phyloP scores from a whole-genome alignment of 805 yeast species.

The Wickerhamomyces bovis region DNA sequence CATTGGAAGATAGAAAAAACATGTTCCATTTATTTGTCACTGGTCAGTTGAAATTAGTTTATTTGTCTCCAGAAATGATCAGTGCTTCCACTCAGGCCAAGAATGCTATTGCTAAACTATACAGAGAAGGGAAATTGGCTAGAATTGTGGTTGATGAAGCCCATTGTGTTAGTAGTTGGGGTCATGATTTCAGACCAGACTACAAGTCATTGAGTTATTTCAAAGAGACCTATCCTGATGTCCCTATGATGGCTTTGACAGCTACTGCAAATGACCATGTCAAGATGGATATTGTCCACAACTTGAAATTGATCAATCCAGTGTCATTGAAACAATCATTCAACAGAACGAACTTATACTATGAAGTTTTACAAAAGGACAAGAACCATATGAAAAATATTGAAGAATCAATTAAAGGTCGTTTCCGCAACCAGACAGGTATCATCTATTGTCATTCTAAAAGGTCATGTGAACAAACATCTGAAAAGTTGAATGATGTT shows the following conservation, averaged over 20 bases:
- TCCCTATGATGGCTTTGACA: constrained; percentile 93
- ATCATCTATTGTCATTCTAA: constrained; percentile 93
- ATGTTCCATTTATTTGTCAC: constrained; percentile 55
- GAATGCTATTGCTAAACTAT: constrained; percentile 51
- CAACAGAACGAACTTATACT: constrained; percentile 79
- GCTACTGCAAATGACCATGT: constrained; percentile 96
- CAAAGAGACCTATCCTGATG: constrained; percentile 64
- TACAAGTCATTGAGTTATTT: constrained; percentile 76
- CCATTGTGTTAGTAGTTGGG: constrained; percentile 98
- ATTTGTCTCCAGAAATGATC: constrained; percentile 93
- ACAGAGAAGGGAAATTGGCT: constrained; percentile 56
- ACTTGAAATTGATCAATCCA: constrained; percentile 57
- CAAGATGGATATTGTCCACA: constrained; percentile 75
- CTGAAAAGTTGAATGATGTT: constrained; percentile 47
- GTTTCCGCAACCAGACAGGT: constrained; percentile 61
- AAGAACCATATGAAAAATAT: constrained; percentile 52
- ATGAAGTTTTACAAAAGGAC: constrained; percentile 67
- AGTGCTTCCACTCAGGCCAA: constrained; percentile 67
- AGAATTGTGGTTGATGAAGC: constrained; percentile 95
- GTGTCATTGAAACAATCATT: constrained; percentile 81
- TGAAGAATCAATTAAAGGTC: constrained; percentile 42
- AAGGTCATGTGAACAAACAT: constrained; percentile 77
- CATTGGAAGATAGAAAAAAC: constrained; percentile 53
- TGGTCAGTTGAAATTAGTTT: constrained; percentile 70
- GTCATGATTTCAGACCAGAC: constrained; percentile 97